Base-by-base conservation (phyloP, 208 protist species). In the Trypanosoma cruzi region DNA sequence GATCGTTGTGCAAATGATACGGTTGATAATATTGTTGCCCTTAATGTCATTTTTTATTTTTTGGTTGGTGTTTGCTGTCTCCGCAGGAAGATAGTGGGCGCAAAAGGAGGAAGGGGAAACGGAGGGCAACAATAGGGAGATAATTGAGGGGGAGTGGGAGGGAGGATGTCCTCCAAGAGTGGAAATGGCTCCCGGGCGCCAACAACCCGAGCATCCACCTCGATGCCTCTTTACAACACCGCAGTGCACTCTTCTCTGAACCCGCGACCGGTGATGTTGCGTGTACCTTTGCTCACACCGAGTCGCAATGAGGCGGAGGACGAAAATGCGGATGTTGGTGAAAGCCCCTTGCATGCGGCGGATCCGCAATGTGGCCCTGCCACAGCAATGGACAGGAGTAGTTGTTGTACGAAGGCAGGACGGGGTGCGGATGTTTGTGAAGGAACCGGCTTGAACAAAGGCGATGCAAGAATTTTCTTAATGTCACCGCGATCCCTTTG, bases 211-310 rank as follows among this genome's bases (percentile, higher is more conserved):
- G 34, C 20, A 11, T 10, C 60, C 1, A 28, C 44, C 26, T 8
- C 28, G 36, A 2, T 44, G 36, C 42, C 46, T 22, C 61, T 85
- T 14, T 85, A 85, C 42, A 66, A 77, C 49, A 68, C 75, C 4
- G 58, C 71, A 34, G 57, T 80, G n/a, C 71, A 72, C 36, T 64
- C 67, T 48, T 16, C 40, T 0, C 14, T 49, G 4, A 34, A 73
- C 7, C 18, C 66, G 31, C 66, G 44, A 13, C 64, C 64, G 26
- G 52, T 68, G 32, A 60, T 68, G 52, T n/a, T 60, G 64, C 24
- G 64, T 28, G 53, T 60, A 2, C 62, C 62, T 31, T 34, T 59
- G 48, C 22, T 6, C 20, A 40, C 52, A 34, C 50, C 52, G 34
- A 29, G 22, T 18, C 10, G 28, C 22, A 14, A 32, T 31, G 52